These are phyloP conservation scores for Macrophomina pseudophaseolina DNA, from an alignment of 2,329 filamentous ascomycete species.

Conservation along the genomic window DNA sequence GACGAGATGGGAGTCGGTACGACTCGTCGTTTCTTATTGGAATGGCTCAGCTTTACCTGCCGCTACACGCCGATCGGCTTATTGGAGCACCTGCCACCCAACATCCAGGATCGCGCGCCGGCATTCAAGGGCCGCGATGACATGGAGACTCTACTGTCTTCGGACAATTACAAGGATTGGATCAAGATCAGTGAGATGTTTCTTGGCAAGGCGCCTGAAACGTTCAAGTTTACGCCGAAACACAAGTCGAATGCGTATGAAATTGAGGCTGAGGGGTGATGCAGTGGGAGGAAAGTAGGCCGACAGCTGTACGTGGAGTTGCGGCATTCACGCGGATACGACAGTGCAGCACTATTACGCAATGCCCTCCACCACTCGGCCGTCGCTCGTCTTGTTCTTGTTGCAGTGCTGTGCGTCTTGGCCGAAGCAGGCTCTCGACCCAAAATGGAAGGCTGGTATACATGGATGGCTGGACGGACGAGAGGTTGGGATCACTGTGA, in stretches of 20 bases:
- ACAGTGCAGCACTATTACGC: background rate
- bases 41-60: slow-evolving; percentile 93
- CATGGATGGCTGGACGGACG: slow-evolving; percentile 1
- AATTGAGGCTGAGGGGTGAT: slow-evolving; percentile 61
- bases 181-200: slow-evolving; percentile 99
- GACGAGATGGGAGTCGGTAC: slow-evolving; percentile 93
- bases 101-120: slow-evolving; percentile 86
- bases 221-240: slow-evolving; percentile 95
- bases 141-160: slow-evolving; percentile 89
- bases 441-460: background rate
- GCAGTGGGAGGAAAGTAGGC: background rate
- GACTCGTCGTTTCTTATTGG: slow-evolving; percentile 88
- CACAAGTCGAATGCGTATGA: slow-evolving; percentile 95
- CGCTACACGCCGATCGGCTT: slow-evolving; percentile 91
- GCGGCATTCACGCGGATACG: background rate
- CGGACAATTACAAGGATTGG: slow-evolving; percentile 94
- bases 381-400: background rate
- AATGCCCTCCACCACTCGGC: background rate
- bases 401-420: background rate
- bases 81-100: slow-evolving; percentile 85
- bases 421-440: background rate
- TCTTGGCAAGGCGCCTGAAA: slow-evolving; percentile 84
- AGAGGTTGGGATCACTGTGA: slow-evolving; percentile 2
- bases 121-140: slow-evolving; percentile 84
- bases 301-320: background rate